A percentile compares a stretch with the other conserved stretches of the same genome.
Conservation (phyloP, 2,329 filamentous ascomycete species). For the Curvularia spicifera region DNA sequence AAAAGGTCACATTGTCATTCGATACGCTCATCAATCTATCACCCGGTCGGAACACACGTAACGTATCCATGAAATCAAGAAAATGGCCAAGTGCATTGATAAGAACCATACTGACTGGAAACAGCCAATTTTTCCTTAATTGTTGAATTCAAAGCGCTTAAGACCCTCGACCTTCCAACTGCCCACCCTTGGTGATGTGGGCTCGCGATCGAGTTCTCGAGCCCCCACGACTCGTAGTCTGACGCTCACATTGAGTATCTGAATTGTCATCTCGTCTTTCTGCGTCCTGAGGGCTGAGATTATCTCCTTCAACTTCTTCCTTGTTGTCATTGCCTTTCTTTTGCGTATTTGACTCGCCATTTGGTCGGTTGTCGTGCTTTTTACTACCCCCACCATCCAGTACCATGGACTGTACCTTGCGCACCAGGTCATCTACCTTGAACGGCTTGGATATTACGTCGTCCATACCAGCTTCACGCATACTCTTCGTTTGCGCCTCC, state of each 20-base stretch:
- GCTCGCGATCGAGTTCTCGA: constrained; percentile 15
- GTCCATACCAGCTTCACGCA: constrained; percentile 49
- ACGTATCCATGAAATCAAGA: constrained; percentile 6
- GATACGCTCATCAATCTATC: not conserved
- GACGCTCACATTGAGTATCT: not conserved
- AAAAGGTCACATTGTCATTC: not conserved
- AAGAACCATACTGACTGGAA: not conserved
- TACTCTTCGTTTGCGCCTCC: constrained; percentile 42
- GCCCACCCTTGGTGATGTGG: not conserved
- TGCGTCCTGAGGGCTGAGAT: not conserved
- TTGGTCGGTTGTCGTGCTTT: constrained; percentile 14
- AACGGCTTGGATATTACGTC: constrained; percentile 50
- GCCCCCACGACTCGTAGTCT: constrained; percentile 14
- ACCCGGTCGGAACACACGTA: constrained; percentile 7
- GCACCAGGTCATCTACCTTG: constrained; percentile 46
- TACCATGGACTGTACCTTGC: constrained; percentile 35
- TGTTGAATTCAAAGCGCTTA: not conserved
- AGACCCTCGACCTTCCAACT: not conserved
- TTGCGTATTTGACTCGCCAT: not conserved
- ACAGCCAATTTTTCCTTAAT: not conserved
- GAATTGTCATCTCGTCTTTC: not conserved
- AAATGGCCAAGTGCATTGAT: not conserved
- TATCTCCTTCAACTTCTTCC: not conserved
- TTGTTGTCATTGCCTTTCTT: not conserved
- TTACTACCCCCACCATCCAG: constrained; percentile 15